These are phyloP conservation scores for Biscogniauxia sp. DNA, from an alignment of 2,329 filamentous ascomycete genomes.

Conservation along the genomic window DNA sequence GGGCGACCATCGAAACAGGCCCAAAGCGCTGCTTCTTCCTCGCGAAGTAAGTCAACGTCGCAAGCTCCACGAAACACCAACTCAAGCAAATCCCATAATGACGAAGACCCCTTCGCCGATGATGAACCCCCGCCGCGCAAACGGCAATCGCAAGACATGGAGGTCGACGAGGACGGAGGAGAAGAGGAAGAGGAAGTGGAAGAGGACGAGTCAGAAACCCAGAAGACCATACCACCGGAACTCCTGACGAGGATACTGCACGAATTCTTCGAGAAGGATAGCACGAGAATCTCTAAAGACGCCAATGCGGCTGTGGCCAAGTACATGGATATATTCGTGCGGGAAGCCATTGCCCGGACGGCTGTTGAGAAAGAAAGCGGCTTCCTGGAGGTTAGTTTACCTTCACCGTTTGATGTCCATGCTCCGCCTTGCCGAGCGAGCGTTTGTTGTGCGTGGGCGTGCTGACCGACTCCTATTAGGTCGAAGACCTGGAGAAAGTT, in stretches of 20 bases:
- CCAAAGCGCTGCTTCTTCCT: too few relatives aligned
- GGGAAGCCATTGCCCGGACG: constrained; percentile 81
- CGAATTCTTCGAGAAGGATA: constrained; percentile 71
- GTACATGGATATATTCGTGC: constrained; percentile 89
- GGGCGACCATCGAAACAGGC: constrained; percentile 11
- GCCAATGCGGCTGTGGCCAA: constrained; percentile 74
- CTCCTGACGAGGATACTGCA: constrained; percentile 76
- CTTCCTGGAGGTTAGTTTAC: constrained; percentile 65
- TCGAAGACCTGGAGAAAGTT: constrained; percentile 87
- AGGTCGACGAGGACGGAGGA: constrained; percentile 24
- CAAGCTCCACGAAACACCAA: constrained; percentile 8
- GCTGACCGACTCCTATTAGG: constrained; percentile 43
- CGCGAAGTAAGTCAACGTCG: neutral
- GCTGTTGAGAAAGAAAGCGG: constrained; percentile 66
- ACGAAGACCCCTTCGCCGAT: constrained; percentile 29
- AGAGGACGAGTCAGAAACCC: constrained; percentile 37
- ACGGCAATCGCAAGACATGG: constrained; percentile 13
- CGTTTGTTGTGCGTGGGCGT: neutral
- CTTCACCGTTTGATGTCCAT: neutral
- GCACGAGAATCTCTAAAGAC: constrained; percentile 72
- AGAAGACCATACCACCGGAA: constrained; percentile 64
- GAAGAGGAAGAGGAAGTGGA: constrained; percentile 27
- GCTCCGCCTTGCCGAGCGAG: too few relatives aligned
- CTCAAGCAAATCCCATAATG: constrained; percentile 14
- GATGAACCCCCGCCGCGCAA: constrained; percentile 5